Evolutionary conservation across 768 basidiomycete species (phyloP), one percentile per base, ranked within the genome.

Genomic region (Calocera viscosa): DNA sequence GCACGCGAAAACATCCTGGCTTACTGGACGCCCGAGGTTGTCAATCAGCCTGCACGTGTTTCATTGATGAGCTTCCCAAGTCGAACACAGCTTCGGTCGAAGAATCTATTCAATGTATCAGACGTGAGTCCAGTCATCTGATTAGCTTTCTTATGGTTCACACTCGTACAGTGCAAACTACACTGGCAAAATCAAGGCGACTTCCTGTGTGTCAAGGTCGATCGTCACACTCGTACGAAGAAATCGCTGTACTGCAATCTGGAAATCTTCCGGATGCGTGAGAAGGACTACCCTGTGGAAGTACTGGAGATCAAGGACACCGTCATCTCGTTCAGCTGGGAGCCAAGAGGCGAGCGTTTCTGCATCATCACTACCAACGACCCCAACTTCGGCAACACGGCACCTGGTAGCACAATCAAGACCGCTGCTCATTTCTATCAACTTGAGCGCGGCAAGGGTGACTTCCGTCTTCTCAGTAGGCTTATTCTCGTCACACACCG

Each of bases 111-210:
- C 82, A 94, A 95, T 74, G 96, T 99, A 66, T 87, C 92, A 1
- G 95, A 97, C 83, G 95, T 93, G 72, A 71, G 85, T 81, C 5
- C 7, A 12, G 2, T 24, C 24, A 12, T 49, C 26, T 41, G 64
- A 39, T 5, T 40, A 40, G 26, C 39, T 19, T 17, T 22, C 35
- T 24, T 16, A 28, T 19, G 19, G 40, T 16, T 17, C 19, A 32
- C n/a, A n/a, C 8, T 19, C 49, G 1, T n/a, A 38, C 73, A 98
- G 94, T 97, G 95, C 76, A 96, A 96, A 79, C 83, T 99, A 47
- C 88, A 89, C 77, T 99, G 93, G 94, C 96, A 99, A 80, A 95
- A 94, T 73, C 90, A 94, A 75, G 96, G 95, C 38, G 94, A 98
- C 76, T 98, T 91, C 80, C 84, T 99, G 17, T 98, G 96, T 73